Evolutionary conservation across 208 protist genomes (phyloP), one percentile per base, ranked within the genome.

Genomic region (Vickermania spadyakhi): DNA sequence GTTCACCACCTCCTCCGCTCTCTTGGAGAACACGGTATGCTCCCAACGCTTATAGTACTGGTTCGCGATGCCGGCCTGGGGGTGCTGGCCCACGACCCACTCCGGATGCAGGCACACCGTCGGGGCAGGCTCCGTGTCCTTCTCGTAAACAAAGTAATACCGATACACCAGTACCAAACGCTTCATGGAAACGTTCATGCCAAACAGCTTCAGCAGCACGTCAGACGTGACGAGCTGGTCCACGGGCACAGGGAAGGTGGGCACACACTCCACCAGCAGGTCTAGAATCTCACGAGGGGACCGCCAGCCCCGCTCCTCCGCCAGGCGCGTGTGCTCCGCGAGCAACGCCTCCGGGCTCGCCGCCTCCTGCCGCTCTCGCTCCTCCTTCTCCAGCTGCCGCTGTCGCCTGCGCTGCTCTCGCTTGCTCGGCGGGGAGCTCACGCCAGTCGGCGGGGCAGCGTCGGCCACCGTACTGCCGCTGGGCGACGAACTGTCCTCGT

Each of bases 251-350:
- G 72, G 83, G 56, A 86, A 80, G 25, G 83, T 94, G 0, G 86
- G 86, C 51, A 94, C 74, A 54, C 82, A 90, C 66, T 90, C 86
- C 25, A 94, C 81, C 22, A 94, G 70, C 21, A 84, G 72, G 55
- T 91, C 71, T n/a, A 91, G 67, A 68, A 93, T 69, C 64, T 89
- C 68, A 26, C 52, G 36, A 1, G 86, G 86, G 11, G 80, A 79
- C 21, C 69, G 71, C 74, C 74, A 79, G 1, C 83, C 81, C 26
- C 75, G 72, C 13, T 76, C 60, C 31, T 70, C 59, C 2, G 86
- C 86, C 61, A 93, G 52, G 2, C 63, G 53, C 29, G 83, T 87
- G 72, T 93, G 86, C 22, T 69, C 58, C 14, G 58, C 66, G 28
- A 75, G 52, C 30, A 82, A 57, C 53, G 79, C 76, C 36, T 78